A percentile compares a stretch with the other conserved stretches of the same genome.
These are phyloP conservation scores for Saposhnikovia divaricata DNA, from an alignment of 129 eudicot species.

Conservation along the genomic window DNA sequence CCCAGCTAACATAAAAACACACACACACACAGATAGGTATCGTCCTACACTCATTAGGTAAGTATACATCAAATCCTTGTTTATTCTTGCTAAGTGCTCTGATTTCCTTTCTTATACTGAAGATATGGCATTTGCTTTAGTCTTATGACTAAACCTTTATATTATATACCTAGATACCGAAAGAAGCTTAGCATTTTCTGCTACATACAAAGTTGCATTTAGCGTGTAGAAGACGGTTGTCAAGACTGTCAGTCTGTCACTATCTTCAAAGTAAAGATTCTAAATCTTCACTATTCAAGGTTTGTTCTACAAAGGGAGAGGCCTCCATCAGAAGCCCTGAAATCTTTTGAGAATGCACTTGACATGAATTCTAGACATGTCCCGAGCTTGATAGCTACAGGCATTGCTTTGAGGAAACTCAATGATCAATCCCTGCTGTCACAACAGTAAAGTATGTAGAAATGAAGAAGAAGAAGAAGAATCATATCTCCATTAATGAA, in stretches of 20 bases:
- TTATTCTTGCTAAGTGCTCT: not conserved
- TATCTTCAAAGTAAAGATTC: not conserved
- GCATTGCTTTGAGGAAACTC: slow-evolving; percentile 40
- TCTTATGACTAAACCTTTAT: not conserved
- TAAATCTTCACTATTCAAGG: slow-evolving; percentile 34
- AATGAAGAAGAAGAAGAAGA: no score
- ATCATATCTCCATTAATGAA: no score
- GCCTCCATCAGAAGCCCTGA: slow-evolving; percentile 61
- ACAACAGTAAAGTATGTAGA: no score
- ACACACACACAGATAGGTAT: no score
- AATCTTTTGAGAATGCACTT: slow-evolving; percentile 61
- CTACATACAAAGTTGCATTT: not conserved
- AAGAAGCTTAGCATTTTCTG: not conserved
- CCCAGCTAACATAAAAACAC: no score
- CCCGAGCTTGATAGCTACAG: slow-evolving; percentile 85
- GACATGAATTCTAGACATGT: slow-evolving; percentile 77
- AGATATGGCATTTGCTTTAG: not conserved
- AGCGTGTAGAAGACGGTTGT: not conserved
- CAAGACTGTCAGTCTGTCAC: not conserved
- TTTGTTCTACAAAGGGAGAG: slow-evolving; percentile 64
- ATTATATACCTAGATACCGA: no score
- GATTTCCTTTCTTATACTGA: not conserved
- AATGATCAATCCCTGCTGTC: slow-evolving; percentile 40
- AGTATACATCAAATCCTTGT: not conserved
- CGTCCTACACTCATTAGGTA: no score